These are phyloP conservation scores for Mortierella sp. DNA, from an alignment of 371 early-diverging fungal genomes.

Conservation along the genomic window DNA sequence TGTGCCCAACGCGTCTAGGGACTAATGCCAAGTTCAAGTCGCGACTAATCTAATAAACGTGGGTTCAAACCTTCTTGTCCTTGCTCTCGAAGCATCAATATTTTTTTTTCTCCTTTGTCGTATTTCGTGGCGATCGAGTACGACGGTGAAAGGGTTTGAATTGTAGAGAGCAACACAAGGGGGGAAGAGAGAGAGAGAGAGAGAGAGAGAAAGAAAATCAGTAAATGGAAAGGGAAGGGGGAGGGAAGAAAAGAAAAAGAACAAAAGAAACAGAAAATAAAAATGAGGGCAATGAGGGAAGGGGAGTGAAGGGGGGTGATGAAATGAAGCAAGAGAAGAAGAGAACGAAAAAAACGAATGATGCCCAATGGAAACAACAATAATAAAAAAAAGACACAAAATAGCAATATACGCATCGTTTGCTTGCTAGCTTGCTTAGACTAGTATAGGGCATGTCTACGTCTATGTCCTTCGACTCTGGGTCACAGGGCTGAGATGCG, in stretches of 20 bases:
- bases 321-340: not conserved
- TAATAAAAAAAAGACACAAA: no score
- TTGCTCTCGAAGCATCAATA: not conserved
- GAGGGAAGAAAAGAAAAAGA: not conserved
- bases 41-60: slow-evolving; percentile 9
- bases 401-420: no score
- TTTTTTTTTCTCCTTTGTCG: no score
- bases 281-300: not conserved
- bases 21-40: not conserved
- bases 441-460: no score
- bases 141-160: not conserved
- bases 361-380: no score
- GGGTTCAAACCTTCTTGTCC: slow-evolving; percentile 17
- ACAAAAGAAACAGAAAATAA: not conserved
- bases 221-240: no score
- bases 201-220: not conserved
- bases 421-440: no score
- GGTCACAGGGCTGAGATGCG: no score
- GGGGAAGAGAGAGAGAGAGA: not conserved
- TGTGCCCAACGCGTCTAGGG: not conserved
- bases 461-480: no score
- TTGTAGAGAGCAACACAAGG: not conserved
- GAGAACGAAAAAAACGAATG: no score
- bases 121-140: not conserved
- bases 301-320: not conserved